Evolutionary conservation across 2,329 filamentous ascomycete genomes (phyloP).

Genomic region (Nemania bipapillata): DNA sequence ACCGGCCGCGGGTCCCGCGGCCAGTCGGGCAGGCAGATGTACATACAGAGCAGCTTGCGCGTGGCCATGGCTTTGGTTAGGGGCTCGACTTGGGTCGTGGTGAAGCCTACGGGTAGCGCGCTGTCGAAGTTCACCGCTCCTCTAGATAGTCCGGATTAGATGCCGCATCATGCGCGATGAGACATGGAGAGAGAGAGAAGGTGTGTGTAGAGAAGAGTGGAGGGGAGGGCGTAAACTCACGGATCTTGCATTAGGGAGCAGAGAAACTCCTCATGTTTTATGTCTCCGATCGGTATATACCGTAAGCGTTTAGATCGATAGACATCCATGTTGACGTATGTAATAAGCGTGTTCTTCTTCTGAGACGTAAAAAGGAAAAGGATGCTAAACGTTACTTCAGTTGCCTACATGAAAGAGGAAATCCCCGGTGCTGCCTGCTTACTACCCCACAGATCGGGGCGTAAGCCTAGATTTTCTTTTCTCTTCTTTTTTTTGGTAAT

Average conservation of each 20-base stretch:
- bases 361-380: background rate
- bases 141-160: conserved; percentile 23
- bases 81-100: background rate
- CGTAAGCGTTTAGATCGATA: conserved; percentile 23
- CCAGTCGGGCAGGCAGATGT: conserved; percentile 19
- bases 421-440: no score
- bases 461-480: no score
- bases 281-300: conserved; percentile 22
- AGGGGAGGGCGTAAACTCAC: conserved; percentile 15
- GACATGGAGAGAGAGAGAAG: background rate
- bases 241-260: conserved; percentile 23
- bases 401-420: no score
- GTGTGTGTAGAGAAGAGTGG: background rate
- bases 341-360: background rate
- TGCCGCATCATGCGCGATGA: background rate
- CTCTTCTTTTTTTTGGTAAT: no score
- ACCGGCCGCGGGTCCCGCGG: conserved; percentile 9
- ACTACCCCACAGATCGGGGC: no score
- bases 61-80: background rate
- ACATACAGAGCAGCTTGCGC: conserved; percentile 32
- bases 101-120: conserved; percentile 20
- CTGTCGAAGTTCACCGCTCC: conserved; percentile 21
- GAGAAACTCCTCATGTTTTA: conserved; percentile 25
- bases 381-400: no score
- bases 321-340: conserved; percentile 23